Evolutionary conservation across 108 stramenopile genomes (phyloP).

Genomic region (Cyclotella cryptica): DNA sequence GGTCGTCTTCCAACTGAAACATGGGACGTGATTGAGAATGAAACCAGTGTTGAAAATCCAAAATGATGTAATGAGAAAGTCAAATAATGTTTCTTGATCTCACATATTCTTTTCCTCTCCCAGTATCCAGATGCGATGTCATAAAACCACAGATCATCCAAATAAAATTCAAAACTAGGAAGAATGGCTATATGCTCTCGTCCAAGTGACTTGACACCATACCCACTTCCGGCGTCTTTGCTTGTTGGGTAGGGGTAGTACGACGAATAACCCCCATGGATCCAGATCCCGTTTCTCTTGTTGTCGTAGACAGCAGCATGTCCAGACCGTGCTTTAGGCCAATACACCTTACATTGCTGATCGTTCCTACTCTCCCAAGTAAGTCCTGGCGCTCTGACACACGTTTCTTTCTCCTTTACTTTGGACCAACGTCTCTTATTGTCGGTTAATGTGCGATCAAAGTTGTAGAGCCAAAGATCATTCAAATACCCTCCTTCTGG

Average conservation of each 20-base stretch:
- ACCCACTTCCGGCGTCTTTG: constrained; percentile 58
- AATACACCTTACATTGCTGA: constrained; percentile 58
- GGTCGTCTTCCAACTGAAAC: constrained; percentile 34
- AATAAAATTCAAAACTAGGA: constrained; percentile 73
- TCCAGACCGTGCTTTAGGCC: constrained; percentile 75
- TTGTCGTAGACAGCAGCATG: constrained; percentile 70
- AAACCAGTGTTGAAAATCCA: not conserved
- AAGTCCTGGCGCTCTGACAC: constrained; percentile 58
- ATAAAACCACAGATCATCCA: constrained; percentile 84
- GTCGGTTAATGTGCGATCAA: constrained; percentile 21
- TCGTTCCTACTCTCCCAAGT: constrained; percentile 74
- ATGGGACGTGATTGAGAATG: not conserved
- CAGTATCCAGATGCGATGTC: constrained; percentile 61
- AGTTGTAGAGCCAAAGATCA: constrained; percentile 86
- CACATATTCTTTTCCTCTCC: constrained; percentile 56
- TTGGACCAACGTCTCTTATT: constrained; percentile 34
- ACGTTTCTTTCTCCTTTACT: constrained; percentile 45
- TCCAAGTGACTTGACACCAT: constrained; percentile 37
- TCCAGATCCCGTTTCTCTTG: constrained; percentile 64
- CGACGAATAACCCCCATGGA: constrained; percentile 84
- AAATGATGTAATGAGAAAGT: not conserved
- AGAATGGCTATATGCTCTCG: constrained; percentile 49
- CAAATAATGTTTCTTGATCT: not conserved
- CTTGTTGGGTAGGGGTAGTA: constrained; percentile 82
- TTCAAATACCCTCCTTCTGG: constrained; percentile 82